Evolutionary conservation across 805 yeast genomes (phyloP), one percentile per base, ranked within the genome.

Genomic region (Starmerella geochares): DNA sequence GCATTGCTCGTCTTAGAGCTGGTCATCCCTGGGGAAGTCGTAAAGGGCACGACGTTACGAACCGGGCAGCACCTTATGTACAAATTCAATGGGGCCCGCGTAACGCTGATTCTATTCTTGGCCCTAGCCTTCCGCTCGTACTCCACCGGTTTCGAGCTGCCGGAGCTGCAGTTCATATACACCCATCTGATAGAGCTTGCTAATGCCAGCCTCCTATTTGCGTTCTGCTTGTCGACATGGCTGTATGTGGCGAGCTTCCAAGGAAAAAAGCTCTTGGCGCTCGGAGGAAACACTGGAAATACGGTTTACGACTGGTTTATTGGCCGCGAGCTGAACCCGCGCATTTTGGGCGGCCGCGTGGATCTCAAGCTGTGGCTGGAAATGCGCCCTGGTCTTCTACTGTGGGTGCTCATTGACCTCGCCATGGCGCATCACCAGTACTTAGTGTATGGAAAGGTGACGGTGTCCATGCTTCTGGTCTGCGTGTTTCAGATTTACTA

Each of bases 281-380:
- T 76, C 35, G 92, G 92, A 40, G 98, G 98, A 2, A 90, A 90
- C 67, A 73, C 94, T 0, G 84, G 86, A 0, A 79, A 76, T 56
- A 57, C 67, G 0, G 58, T 90, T 9, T 90, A 84, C 63, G 96
- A 92, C 55, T 88, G 96, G 96, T 92, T 87, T 62, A 87, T 92
- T 63, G 98, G 98, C 27, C 79, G 98, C 53, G 97, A 90, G 67
- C 72, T 92, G 62, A 92, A 92, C 64, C 98, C 97, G 24, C 74
- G 97, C 58, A 70, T 85, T 51, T 23, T 40, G 24, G 33, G 44
- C 23, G 92, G 94, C 1, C 61, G 75, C 0, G 78, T 88, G 73
- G 98, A 92, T 64, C 79, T 92, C 65, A 92, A 92, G 68, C 67
- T 87, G 58, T 92, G 84, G 61, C 85, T 95, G 66, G 98, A 92